A percentile compares a stretch with the other conserved stretches of the same genome.
Conservation (phyloP, 768 basidiomycete species). For the Mycena polygramma region DNA sequence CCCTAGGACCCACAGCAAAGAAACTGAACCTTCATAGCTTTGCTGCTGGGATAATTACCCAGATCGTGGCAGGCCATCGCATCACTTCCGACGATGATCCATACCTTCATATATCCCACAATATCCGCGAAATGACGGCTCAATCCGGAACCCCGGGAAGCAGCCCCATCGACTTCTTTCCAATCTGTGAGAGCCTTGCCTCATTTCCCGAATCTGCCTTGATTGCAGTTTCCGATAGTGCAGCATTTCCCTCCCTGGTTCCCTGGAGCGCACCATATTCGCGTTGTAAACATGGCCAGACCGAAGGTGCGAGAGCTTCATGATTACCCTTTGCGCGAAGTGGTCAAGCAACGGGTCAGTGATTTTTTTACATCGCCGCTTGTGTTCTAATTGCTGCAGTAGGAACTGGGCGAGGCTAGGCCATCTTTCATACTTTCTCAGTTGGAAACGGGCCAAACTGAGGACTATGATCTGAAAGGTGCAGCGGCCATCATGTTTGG, state of each 20-base stretch:
- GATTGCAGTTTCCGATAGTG: slow-evolving; percentile 35
- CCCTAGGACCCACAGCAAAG: neutral
- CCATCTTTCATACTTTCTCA: slow-evolving; percentile 12
- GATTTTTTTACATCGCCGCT: slow-evolving; percentile 8
- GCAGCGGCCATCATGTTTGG: slow-evolving; percentile 21
- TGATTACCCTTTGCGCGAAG: slow-evolving; percentile 7
- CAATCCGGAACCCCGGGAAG: slow-evolving; percentile 25
- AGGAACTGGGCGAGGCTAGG: neutral
- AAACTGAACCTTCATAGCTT: slow-evolving; percentile 24
- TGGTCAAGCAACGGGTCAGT: slow-evolving; percentile 39
- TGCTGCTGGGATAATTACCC: slow-evolving; percentile 37
- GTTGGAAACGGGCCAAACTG: neutral
- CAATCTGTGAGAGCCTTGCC: neutral
- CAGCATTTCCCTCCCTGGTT: slow-evolving; percentile 51
- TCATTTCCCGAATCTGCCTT: no score
- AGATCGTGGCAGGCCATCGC: slow-evolving; percentile 49
- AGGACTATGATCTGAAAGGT: slow-evolving; percentile 2
- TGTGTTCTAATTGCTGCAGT: neutral
- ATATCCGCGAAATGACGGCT: slow-evolving; percentile 40
- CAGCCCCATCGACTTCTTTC: slow-evolving; percentile 36
- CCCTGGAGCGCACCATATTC: slow-evolving; percentile 45
- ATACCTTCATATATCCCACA: slow-evolving; percentile 47
- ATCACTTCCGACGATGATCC: slow-evolving; percentile 50
- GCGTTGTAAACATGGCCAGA: slow-evolving; percentile 2
- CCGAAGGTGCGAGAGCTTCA: neutral